Base-by-base conservation (phyloP, 1,284 basidiomycete species). In the Austropuccinia psidii region DNA sequence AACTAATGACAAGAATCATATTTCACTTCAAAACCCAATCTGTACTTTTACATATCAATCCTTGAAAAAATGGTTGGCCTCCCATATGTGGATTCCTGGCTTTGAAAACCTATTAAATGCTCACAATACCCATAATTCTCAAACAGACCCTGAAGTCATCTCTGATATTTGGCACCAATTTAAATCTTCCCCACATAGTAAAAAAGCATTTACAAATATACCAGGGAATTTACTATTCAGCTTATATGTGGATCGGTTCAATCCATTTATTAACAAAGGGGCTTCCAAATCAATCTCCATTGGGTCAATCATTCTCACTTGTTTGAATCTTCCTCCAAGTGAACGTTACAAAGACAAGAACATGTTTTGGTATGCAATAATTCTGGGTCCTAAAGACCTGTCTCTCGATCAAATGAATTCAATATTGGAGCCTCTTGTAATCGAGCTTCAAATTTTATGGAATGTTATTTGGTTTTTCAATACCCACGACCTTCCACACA, bases 231-330 rank as follows among this genome's bases (percentile, higher is more conserved):
- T 70, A n/a, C 55, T 57, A 33, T 70, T 70, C 24, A 37, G 54
- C 21, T 21, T 70, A 13, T 58, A 49, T 49, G 31, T 61, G 7
- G 57, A 70, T 45, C 61, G 68, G 68, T 70, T 70, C 31, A 70
- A 70, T 50, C 68, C 68, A 9, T 50, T 15, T 47, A 43, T 37
- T 1, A 70, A 61, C 13, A 70, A 61, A 35, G 9, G 19, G 29
- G 52, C 21, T 3, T 29, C n/a, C n/a, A 57, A 69, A 24, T 60
- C 52, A 5, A 31, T 47, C 21, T 58, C 67, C 5, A 21, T 69
- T 15, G 67, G 67, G 5, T 6, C 43, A 6, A 43, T 69, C 2
- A 41, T 45, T 0, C 67, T 57, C 19, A 33, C 37, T 3, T 58
- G 67, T 39, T n/a, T 60, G 17, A 69, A 69, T 43, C 54, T 69